Evolutionary conservation across 2,329 filamentous ascomycete species (phyloP), one percentile per base, ranked within the genome.

Genomic region (Xylaria polymorpha): DNA sequence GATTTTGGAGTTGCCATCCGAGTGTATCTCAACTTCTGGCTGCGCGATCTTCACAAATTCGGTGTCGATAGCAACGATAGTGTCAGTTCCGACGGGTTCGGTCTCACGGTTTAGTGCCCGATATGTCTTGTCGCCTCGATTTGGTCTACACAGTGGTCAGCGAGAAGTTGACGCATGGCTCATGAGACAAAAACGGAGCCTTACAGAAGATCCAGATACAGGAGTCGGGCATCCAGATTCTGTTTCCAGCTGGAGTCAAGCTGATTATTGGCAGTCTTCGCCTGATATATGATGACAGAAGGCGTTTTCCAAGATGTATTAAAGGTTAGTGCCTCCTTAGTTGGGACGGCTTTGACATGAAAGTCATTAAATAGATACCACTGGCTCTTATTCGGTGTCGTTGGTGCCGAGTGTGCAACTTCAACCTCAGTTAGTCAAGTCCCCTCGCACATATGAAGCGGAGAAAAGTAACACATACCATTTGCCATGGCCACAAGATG

Each of bases 321-420:
- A 80, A 98, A 99, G 29, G 91, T 90, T 20, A 98, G 84, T 0
- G 95, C 97, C 78, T 99, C 95, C 70, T 94, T 91, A 35, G 88
- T 87, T 39, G 91, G 88, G 18, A 97, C 88, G 10, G 91, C 90
- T 14, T 92, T 89, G 25, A 99, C 97, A 43, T 97, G 82, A 76
- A 99, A 99, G 81, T 99, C 96, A 75, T 99, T 99, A 83, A 99
- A 98, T 0, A 99, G 82, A 80, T 98, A 94, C 97, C 97, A 99
- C 74, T 91, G 91, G 75, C 88, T 91, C 71, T 89, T 86, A 3
- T 83, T 83, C 0, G 88, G 85, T 0, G 86, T 79, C 50, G 87
- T 84, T 0, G 85, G 83, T 64, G 89, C 88, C 0, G 92, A 89
- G 61, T 93, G 89, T 14, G 88, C 87, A 66, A 92, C 91, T 92